Base-by-base conservation (phyloP, 2,329 filamentous ascomycete species). In the Allantophomopsis cytisporea region DNA sequence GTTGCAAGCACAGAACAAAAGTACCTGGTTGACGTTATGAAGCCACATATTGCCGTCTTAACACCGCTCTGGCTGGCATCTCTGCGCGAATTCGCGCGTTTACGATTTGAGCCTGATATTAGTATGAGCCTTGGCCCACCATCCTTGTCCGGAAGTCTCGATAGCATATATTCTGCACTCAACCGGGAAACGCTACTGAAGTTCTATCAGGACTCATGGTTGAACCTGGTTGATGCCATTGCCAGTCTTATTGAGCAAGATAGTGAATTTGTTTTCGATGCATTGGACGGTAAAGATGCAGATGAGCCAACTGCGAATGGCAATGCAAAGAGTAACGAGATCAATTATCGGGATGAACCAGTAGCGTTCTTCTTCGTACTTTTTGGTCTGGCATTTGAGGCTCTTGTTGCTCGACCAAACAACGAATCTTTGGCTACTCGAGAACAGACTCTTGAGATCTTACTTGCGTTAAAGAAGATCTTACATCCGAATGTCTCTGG, bases 351-450 rank as follows among this genome's bases (percentile, higher is more conserved):
- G 36, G 89, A 96, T 54, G 91, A 98, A 56, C 91, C 91, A 1
- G 86, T 96, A 2, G 91, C 91, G 1, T 98, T 98, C 68, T 98
- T 98, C 66, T 98, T 98, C 53, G 89, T 98, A 12, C 71, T 98
- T 0, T 98, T 96, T 51, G 91, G 91, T 10, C 80, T 98, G 41
- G 87, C 89, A 0, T 96, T 98, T 50, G 93, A 98, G 60, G 89
- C 93, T 14, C 72, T 98, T 16, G 89, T 89, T 7, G 86, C 85
- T 6, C 78, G 87, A 36, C 80, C 83, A 5, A 68, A 73, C 37
- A 65, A 63, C 28, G 78, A 83, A 48, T 68, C 79, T 10, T 68
- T 87, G 21, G 79, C 78, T 4, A 77, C 76, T 0, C 79, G 80
- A 46, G 80, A 82, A 47, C 86, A 94, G 55, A 86, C 83, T 6